Evolutionary conservation across 1,139 yeast species (phyloP).

Genomic region (Geotrichum klebahnii): DNA sequence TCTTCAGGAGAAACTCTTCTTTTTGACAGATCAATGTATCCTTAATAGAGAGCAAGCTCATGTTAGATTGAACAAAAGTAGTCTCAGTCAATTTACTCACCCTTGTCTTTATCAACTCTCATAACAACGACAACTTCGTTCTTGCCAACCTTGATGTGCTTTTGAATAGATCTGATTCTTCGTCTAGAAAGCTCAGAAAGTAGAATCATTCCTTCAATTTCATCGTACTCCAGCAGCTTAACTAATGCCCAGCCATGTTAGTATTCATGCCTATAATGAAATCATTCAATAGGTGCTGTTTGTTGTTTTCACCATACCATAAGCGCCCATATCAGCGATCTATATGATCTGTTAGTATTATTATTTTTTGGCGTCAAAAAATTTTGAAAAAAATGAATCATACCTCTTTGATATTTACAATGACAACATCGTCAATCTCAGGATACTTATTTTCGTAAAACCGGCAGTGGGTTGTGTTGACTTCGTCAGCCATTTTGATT

Average conservation of each 20-base stretch:
- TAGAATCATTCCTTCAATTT: slow-evolving; percentile 97
- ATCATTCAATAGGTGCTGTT: too few species aligned
- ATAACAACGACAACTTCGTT: slow-evolving; percentile 98
- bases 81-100: slow-evolving; percentile 35
- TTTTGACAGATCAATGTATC: slow-evolving; percentile 89
- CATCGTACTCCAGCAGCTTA: slow-evolving; percentile 90
- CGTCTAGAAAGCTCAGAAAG: slow-evolving; percentile 95
- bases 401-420: slow-evolving; percentile 91
- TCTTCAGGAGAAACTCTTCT: slow-evolving; percentile 99
- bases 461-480: slow-evolving; percentile 83
- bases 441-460: slow-evolving; percentile 98
- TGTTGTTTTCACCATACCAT: slow-evolving; percentile 25
- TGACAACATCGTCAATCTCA: slow-evolving; percentile 96
- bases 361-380: too few species aligned
- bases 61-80: too few species aligned
- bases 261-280: slow-evolving; percentile 2
- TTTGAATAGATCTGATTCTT: slow-evolving; percentile 97
- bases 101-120: slow-evolving; percentile 98
- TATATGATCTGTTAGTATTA: too few species aligned
- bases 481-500: slow-evolving; percentile 32
- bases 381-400: too few species aligned
- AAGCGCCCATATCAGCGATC: slow-evolving; percentile 39
- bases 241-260: slow-evolving; percentile 45
- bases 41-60: slow-evolving; percentile 21
- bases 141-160: slow-evolving; percentile 94